Base-by-base conservation (phyloP, 495 filamentous ascomycete genomes). In the Alectoria sarmentosa region DNA sequence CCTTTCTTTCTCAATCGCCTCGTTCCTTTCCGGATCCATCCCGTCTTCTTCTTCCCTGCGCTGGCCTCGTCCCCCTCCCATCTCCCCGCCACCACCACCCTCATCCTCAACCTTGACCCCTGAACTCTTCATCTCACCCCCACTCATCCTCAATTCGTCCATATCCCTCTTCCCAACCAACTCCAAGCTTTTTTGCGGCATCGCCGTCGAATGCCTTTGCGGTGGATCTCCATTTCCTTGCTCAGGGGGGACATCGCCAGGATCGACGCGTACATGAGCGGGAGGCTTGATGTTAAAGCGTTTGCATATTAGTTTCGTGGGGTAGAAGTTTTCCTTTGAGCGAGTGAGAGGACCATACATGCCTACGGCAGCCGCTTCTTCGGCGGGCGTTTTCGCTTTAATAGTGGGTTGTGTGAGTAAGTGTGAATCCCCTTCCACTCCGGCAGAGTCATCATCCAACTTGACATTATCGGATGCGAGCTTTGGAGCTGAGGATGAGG, bases 271-370 rank as follows among this genome's bases (percentile, higher is more conserved):
- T 21, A 90, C 88, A 77, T 91, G 84, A 15, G 80, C 81, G 0
- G 92, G 91, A 0, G 89, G 86, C 68, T 83, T 84, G 17, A 98
- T 86, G 69, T 90, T 90, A 69, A 98, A 96, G 26, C 94, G 81
- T 75, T 98, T 98, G 76, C 94, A 98, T 38, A 98, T 74, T 49
- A 98, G 74, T 59, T 91, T 80, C 13, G 88, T 85, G 17, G 95
- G 94, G 71, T 86, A 88, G 70, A 96, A 97, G 9, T 86, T 82
- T n/a, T 82, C 65, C 2, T 79, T 77, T 10, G 79, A 84, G 55
- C 94, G 78, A 4, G 94, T 98, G 84, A 97, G 81, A 3, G 85
- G 81, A 0, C 94, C 94, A 74, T 90, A 98, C 91, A 98, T 96
- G 34, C 91, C 91, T 68, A 96, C 73, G 65, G 83, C 88, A n/a